These are phyloP conservation scores for Juncus inflexus DNA, from an alignment of 176 grass and related monocot genomes.

Conservation along the genomic window DNA sequence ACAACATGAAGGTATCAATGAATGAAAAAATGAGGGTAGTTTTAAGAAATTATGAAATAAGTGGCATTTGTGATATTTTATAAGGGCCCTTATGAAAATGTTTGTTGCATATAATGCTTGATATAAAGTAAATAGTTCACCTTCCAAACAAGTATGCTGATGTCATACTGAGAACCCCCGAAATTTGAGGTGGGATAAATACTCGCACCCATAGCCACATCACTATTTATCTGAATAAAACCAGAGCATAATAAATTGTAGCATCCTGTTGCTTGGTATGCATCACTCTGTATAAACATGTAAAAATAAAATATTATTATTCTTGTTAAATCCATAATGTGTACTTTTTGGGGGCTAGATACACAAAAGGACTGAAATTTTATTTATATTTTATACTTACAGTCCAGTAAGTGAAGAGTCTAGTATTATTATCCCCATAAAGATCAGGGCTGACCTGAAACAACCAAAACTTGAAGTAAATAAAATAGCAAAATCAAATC, in stretches of 20 bases:
- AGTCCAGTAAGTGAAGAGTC: constrained; percentile 95
- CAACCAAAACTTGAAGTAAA: constrained; percentile 8
- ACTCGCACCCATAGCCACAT: constrained; percentile 80
- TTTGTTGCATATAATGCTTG: no score
- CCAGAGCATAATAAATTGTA: constrained; percentile 91
- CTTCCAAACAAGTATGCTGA: constrained; percentile 96
- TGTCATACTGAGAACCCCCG: constrained; percentile 74
- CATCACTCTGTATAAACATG: constrained; percentile 50
- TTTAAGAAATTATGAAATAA: no score
- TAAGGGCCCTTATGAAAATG: no score
- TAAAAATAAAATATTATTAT: no score
- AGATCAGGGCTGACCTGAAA: constrained; percentile 86
- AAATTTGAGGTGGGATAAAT: constrained; percentile 80
- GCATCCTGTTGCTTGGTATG: constrained; percentile 86
- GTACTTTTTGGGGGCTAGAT: no score
- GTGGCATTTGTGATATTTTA: no score
- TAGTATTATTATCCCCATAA: constrained; percentile 87
- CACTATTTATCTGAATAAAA: constrained; percentile 84
- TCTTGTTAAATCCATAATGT: no score
- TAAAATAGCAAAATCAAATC: constrained; percentile 21
- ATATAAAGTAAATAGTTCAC: constrained; percentile 28
- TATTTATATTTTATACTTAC: constrained; percentile 34
- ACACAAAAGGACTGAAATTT: no score
- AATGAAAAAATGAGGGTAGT: no score
- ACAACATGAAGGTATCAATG: no score